Base-by-base conservation (phyloP, 2,329 filamentous ascomycete genomes). In the Trichophaea hybrida region DNA sequence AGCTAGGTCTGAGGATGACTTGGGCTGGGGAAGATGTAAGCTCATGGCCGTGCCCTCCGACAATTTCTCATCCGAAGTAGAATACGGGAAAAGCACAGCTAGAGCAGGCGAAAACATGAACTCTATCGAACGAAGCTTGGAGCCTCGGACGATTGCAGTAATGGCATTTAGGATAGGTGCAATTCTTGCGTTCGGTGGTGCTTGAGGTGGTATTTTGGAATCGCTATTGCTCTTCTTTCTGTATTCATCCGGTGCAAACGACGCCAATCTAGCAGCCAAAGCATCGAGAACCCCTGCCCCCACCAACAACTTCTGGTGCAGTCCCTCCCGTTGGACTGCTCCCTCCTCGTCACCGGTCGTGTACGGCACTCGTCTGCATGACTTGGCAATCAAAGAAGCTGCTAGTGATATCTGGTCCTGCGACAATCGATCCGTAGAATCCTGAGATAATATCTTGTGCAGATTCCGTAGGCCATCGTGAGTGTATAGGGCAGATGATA, bases 161-260 rank as follows among this genome's bases (percentile, higher is more conserved):
- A 94, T 80, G 0, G 90, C 87, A 63, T 88, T 84, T 5, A 97
- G 74, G 15, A 95, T 79, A 7, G 82, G 81, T 1, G 82, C 78
- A 43, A 94, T 73, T 61, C 79, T 80, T 32, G 80, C 75, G 13
- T 74, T 75, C 12, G 76, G 73, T 1, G 80, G 78, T 6, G 86
- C 80, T 31, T 84, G 76, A 2, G 77, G 73, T 2, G 85, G 85
- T 51, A 88, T 77, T 17, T 76, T 74, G 6, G 79, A 77, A 56
- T 76, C 71, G 37, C 83, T 69, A 6, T 31, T 55, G 32, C 32
- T 59, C 48, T 55, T 61, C 57, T 61, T 65, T 50, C 33, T 17
- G 35, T 57, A 50, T 40, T 61, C 77, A 5, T 79, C 76, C 1
- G 86, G 81, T 46, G 85, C 80, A 68, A 86, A 85, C 59, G 78